Evolutionary conservation across 345 rosid genomes (phyloP).

Genomic region (Bruguiera parviflora): DNA sequence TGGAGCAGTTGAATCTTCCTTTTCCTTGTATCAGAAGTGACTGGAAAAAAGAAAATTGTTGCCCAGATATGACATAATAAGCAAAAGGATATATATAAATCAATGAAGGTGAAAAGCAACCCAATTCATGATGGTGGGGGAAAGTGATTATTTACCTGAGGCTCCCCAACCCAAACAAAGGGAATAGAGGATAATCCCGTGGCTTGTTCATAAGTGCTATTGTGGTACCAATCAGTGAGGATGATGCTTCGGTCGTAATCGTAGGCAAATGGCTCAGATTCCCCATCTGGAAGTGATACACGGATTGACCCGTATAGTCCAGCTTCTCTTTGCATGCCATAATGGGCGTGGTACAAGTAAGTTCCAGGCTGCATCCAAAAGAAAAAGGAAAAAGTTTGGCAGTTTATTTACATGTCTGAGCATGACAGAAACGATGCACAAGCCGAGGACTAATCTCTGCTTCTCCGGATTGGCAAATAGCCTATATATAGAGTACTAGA

Average conservation of each 20-base stretch:
- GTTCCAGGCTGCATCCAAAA: slow-evolving; percentile 55
- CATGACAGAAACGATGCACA: too few species aligned
- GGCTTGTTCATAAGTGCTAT: slow-evolving; percentile 54
- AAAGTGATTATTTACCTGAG: slow-evolving; percentile 42
- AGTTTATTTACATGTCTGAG: neutral
- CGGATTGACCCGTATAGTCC: slow-evolving; percentile 65
- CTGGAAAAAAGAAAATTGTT: slow-evolving; percentile 23
- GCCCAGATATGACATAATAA: neutral
- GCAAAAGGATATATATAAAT: too few species aligned
- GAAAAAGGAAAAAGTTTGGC: neutral
- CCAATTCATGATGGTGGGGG: too few species aligned
- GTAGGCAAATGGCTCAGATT: slow-evolving; percentile 57
- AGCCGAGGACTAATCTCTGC: too few species aligned
- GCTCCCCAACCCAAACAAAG: slow-evolving; percentile 78
- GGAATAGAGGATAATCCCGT: slow-evolving; percentile 50
- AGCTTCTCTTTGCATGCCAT: slow-evolving; percentile 74
- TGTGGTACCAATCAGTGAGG: slow-evolving; percentile 74
- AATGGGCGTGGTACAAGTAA: slow-evolving; percentile 71
- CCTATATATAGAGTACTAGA: neutral
- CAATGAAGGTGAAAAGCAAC: too few species aligned
- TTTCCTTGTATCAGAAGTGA: slow-evolving; percentile 71
- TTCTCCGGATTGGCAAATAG: neutral
- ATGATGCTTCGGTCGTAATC: slow-evolving; percentile 62
- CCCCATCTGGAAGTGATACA: slow-evolving; percentile 41
- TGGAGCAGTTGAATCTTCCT: slow-evolving; percentile 62